Conservation (phyloP, 2,329 filamentous ascomycete species). For the Cladosporium sp. region DNA sequence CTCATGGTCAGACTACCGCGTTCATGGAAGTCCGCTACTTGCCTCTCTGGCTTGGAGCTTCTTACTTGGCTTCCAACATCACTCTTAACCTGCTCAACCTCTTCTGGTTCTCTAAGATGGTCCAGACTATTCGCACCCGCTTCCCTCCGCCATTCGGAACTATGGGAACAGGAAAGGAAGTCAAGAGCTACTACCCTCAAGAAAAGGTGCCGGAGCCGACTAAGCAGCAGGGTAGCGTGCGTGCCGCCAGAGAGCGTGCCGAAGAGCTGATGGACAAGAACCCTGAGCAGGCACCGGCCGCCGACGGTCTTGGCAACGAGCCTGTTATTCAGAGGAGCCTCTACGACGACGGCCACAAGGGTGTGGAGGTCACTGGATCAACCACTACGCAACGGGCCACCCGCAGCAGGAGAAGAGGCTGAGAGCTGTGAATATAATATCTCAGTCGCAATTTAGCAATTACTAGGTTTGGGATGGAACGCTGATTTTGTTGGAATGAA, state of each 20-base stretch:
- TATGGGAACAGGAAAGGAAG: conserved; percentile 36
- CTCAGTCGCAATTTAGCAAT: background rate
- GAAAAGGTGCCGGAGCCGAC: conserved; percentile 29
- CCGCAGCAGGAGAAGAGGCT: conserved; percentile 26
- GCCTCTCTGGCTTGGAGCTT: conserved; percentile 68
- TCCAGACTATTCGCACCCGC: conserved; percentile 73
- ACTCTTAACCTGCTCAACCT: conserved; percentile 76
- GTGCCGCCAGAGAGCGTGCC: conserved; percentile 28
- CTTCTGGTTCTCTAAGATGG: conserved; percentile 88
- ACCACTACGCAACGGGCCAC: conserved; percentile 15
- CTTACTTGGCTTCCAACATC: conserved; percentile 71
- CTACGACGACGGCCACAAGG: conserved; percentile 32
- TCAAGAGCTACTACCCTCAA: conserved; percentile 30
- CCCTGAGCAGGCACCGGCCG: conserved; percentile 15
- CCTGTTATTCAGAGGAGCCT: conserved; percentile 26
- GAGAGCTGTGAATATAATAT: background rate
- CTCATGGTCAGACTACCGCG: conserved; percentile 31
- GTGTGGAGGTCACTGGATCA: conserved; percentile 30
- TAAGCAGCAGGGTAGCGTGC: conserved; percentile 30
- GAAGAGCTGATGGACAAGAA: conserved; percentile 25
- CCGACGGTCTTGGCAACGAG: conserved; percentile 12
- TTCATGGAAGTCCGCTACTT: conserved; percentile 44
- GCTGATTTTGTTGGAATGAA: background rate
- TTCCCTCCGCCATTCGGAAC: conserved; percentile 63
- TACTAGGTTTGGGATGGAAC: background rate